Conservation (phyloP, 441 rosid species). For the Syzygium malaccense region DNA sequence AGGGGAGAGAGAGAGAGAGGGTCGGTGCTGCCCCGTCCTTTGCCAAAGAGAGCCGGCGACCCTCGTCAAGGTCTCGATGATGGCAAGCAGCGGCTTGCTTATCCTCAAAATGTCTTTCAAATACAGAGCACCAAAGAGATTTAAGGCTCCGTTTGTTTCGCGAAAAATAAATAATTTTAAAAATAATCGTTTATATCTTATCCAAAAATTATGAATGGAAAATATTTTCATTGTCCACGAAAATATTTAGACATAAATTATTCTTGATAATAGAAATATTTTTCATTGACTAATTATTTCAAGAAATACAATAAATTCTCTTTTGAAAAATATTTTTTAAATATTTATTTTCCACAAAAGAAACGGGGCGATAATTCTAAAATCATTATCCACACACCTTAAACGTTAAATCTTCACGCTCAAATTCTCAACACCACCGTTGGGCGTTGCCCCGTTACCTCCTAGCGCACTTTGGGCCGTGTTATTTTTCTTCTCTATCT, state of each 20-base stretch:
- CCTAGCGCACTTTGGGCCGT: not conserved
- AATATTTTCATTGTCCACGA: no score
- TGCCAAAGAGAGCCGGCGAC: fast-evolving
- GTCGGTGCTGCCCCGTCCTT: not conserved
- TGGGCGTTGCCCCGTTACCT: not conserved
- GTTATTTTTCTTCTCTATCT: not conserved
- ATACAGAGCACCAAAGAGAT: not conserved
- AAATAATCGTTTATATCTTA: no score
- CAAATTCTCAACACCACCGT: not conserved
- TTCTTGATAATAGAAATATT: no score
- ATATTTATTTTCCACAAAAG: no score
- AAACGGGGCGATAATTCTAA: not conserved
- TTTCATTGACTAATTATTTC: no score
- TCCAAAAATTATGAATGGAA: no score
- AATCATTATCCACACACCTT: not conserved
- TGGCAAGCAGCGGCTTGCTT: not conserved
- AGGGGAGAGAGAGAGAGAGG: not conserved
- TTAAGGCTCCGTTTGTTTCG: not conserved
- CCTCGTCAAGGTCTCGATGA: not conserved
- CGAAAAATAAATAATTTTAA: no score
- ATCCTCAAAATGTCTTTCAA: not conserved
- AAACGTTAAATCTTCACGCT: not conserved
- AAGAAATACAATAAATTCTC: no score
- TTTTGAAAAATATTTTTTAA: no score
- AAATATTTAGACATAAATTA: no score